Evolutionary conservation across 1,284 basidiomycete species (phyloP), one percentile per base, ranked within the genome.

Genomic region (Neonothopanus nambi): DNA sequence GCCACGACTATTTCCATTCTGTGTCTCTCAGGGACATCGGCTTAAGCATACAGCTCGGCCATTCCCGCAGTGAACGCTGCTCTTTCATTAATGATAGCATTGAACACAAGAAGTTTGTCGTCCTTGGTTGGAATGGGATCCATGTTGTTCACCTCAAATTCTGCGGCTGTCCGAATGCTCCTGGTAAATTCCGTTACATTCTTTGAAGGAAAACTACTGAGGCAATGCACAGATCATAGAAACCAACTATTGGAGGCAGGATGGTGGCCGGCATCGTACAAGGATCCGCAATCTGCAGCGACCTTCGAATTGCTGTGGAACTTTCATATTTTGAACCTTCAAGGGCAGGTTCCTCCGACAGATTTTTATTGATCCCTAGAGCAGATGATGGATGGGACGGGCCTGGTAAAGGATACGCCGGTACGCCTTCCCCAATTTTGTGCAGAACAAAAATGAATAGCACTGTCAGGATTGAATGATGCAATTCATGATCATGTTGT

Each of bases 291-390:
- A 11, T 49, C 57, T 0, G 43, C 37, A 0, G 49, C 57, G 5
- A 60, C 62, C 0, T 41, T 63, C 1, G 36, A 26, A 6, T 13
- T 54, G 3, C 37, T 63, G 4, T 20, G 54, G 1, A 38, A 53
- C 3, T 60, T 62, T 28, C 60, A 62, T 30, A 41, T 38, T 5
- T 39, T 60, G 0, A 60, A 57, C 21, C 35, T 59, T 2, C 59
- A 58, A 17, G 56, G 36, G 4, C 33, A 54, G 7, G n/a, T 48
- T n/a, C 26, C 40, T 1, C 23, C 52, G 1, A 40, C 41, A 15
- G 58, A 62, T 23, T 63, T 61, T 30, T 61, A 61, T 41, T 42
- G 53, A 3, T 15, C 53, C 0, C 23, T 63, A 7, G 53, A 46
- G 21, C 26, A 49, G 1, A 33, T 57, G 3, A 60, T 35, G 1